Evolutionary conservation across 345 rosid species (phyloP), one percentile per base, ranked within the genome.

Genomic region (Nasturtium officinale): DNA sequence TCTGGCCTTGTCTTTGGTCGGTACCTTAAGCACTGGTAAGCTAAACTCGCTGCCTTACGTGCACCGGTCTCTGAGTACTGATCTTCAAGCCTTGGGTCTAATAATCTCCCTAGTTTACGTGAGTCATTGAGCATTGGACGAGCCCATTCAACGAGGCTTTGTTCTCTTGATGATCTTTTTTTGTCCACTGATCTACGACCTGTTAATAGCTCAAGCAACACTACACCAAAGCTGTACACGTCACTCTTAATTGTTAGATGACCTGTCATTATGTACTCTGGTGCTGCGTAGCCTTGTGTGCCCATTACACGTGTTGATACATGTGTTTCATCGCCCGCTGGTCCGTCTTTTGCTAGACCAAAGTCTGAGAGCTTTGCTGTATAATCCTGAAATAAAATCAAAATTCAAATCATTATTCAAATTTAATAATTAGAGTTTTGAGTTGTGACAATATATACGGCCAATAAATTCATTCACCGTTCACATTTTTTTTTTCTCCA

Each of bases 271-370:
- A 92, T 71, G 71, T 92, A 92, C 59, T 90, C 98, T 11, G 98
- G 98, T 16, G 98, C 98, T 1, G 95, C 96, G 20, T 92, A 92
- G 75, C 98, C 98, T 26, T 88, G 87, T 3, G 98, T 92, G 16
- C 98, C 98, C 98, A 92, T 88, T 2, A 92, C 95, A n/a, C 95
- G 74, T 2, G 98, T 92, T 0, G 98, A 88, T 42, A 90, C 96
- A 37, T 92, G 98, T 0, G 98, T 90, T 16, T 85, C 89, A 21
- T 91, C 92, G 10, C 98, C 98, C 80, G 87, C 91, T 0, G 98
- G 98, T 45, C 98, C 98, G 35, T 92, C 96, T 77, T 88, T 90
- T 18, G 96, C 98, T 23, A 92, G 77, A 12, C 98, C 98, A 21
- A 92, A 92, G 67, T 92, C 98, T 0, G 98, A 92, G 21, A 92